Evolutionary conservation across 306 rosid genomes (phyloP).

Genomic region (Ormosia semicastrata): DNA sequence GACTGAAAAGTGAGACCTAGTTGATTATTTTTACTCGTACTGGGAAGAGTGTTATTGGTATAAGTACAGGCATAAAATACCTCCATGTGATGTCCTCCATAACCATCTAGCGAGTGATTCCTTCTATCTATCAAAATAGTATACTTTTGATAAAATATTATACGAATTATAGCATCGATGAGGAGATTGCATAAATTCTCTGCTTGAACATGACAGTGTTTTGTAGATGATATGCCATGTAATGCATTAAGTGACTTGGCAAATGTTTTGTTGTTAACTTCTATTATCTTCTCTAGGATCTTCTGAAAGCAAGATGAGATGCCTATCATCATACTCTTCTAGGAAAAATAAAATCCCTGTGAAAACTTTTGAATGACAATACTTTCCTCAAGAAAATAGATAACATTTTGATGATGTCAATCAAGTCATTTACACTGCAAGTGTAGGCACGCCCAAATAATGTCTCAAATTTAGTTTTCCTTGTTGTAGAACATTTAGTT

Average conservation of each 20-base stretch:
- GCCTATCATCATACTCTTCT: background rate
- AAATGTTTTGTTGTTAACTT: background rate
- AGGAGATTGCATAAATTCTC: background rate
- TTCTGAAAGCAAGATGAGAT: background rate
- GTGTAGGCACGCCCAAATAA: background rate
- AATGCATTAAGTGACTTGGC: background rate
- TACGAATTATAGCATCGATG: background rate
- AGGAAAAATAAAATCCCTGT: background rate
- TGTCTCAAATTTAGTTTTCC: slow-evolving; percentile 2
- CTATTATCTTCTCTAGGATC: background rate
- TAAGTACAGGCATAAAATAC: background rate
- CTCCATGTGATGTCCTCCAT: background rate
- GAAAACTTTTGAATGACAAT: background rate
- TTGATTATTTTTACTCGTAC: background rate
- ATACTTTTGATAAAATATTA: background rate
- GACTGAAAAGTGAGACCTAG: background rate
- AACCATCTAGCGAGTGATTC: background rate
- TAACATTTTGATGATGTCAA: background rate
- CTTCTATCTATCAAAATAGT: background rate
- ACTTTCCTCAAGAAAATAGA: background rate
- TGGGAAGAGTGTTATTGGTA: background rate
- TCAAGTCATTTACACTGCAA: background rate
- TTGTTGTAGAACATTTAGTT: background rate
- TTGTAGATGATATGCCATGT: background rate
- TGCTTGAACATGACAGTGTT: background rate